Conservation (phyloP, 345 rosid species). For the Litchi chinensis region DNA sequence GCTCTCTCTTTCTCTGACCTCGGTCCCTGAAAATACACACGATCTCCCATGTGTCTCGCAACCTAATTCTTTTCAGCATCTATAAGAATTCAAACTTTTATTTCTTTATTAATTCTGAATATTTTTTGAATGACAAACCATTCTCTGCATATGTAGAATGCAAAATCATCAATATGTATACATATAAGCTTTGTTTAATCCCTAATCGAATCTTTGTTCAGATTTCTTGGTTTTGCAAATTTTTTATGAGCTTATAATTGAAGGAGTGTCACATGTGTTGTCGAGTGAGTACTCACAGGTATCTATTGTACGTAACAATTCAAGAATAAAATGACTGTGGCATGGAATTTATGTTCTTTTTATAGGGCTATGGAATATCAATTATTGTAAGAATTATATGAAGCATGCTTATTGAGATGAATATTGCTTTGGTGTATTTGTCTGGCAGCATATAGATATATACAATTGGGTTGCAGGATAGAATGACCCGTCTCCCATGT, state of each 20-base stretch:
- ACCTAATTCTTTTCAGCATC: background rate
- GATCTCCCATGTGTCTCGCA: background rate
- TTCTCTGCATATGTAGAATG: background rate
- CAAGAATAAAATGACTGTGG: background rate
- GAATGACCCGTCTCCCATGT: conserved; percentile 1
- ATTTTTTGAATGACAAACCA: background rate
- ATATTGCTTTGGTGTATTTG: too few relatives aligned
- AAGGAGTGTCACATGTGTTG: conserved; percentile 17
- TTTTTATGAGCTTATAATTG: background rate
- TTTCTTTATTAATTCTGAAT: conserved; percentile 1
- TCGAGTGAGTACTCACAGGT: background rate
- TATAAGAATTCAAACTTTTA: background rate
- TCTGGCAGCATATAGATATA: too few relatives aligned
- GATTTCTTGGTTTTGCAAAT: background rate
- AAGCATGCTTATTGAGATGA: background rate
- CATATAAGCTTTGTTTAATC: background rate
- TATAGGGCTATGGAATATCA: background rate
- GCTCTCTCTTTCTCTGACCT: background rate
- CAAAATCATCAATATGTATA: background rate
- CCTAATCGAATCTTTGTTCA: background rate
- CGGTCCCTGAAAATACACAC: conserved; percentile 5
- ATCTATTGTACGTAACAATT: background rate
- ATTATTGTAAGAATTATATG: conserved; percentile 13
- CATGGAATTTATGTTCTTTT: conserved; percentile 8
- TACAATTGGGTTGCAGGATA: background rate